A percentile compares a stretch with the other conserved stretches of the same genome.
phyloP scores from a whole-genome alignment of 2,329 filamentous ascomycete genomes.

The Dactylellina parvicollis region DNA sequence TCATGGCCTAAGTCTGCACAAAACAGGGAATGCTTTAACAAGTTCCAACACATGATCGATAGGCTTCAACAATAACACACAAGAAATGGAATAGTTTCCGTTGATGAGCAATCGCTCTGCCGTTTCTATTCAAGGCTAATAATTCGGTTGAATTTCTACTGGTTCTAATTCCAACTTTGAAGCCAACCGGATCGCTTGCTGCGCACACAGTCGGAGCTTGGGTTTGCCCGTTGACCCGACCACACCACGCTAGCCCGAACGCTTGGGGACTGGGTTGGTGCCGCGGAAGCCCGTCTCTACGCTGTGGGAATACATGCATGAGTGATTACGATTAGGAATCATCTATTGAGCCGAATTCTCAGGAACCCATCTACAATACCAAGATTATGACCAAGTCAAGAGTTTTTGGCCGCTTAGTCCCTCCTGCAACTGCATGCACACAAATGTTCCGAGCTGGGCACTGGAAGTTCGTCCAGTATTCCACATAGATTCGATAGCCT shows the following conservation, averaged over 20 bases:
- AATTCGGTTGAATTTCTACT: neutral
- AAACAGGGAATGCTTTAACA: constrained; percentile 6
- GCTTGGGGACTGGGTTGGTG: constrained; percentile 6
- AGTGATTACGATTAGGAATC: neutral
- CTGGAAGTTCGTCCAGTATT: too few relatives aligned
- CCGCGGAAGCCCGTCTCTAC: constrained; percentile 13
- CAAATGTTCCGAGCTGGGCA: constrained; percentile 11
- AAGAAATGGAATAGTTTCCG: neutral
- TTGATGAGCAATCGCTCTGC: too few relatives aligned
- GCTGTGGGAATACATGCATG: neutral
- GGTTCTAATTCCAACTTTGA: neutral
- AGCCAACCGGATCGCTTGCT: constrained; percentile 3
- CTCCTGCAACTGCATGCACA: constrained; percentile 19
- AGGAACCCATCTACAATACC: neutral
- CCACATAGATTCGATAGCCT: neutral
- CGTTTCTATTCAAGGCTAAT: neutral
- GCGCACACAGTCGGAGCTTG: constrained; percentile 41
- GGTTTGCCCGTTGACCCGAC: constrained; percentile 39
- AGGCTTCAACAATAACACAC: neutral
- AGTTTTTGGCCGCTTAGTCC: neutral
- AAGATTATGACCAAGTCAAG: constrained; percentile 41
- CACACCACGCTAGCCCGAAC: neutral
- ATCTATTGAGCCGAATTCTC: neutral
- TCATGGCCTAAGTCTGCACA: neutral
- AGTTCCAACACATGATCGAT: neutral